Evolutionary conservation across 2,329 filamentous ascomycete species (phyloP), one percentile per base, ranked within the genome.

Genomic region (Xylariaceae sp.): DNA sequence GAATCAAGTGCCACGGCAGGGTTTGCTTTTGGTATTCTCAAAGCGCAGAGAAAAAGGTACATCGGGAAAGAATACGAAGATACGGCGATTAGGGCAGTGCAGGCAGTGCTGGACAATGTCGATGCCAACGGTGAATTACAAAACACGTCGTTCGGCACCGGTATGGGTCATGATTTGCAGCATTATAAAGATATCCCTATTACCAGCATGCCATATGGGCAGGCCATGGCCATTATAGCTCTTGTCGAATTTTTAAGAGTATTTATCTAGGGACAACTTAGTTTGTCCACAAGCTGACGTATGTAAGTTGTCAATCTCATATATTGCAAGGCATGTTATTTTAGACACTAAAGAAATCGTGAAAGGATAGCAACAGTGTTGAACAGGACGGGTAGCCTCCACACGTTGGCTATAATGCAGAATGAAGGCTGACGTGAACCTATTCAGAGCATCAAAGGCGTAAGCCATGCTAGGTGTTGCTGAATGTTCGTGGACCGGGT

Each of bases 171-270:
- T 61, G 81, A 82, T 54, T 71, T 92, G 68, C 83, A 92, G 73
- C 88, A 91, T 71, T 93, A 93, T 68, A 88, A 89, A 72, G 83
- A 90, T 60, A 92, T 93, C 55, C 81, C 86, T 1, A 74, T 87
- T 59, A 93, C 90, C 2, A 88, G 87, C 64, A 93, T 93, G 90
- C 90, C 89, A 6, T 93, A 93, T 65, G 90, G 90, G 0, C 90
- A 93, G 71, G 88, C 89, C 0, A 92, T 93, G 89, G 89, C 88
- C 0, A 91, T 92, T 60, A 91, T 93, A 86, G 86, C 88, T 0
- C 71, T 93, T 61, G 89, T 88, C 0, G 90, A 93, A 73, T 89
- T 88, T 64, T 69, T 90, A 71, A 79, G 88, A 46, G 80, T 80
- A 29, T 88, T 82, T 44, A 72, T 75, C 50, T 75, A 64, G 63